phyloP scores from a whole-genome alignment of 2,329 filamentous ascomycete genomes.

The Paramyrothecium roridum region DNA sequence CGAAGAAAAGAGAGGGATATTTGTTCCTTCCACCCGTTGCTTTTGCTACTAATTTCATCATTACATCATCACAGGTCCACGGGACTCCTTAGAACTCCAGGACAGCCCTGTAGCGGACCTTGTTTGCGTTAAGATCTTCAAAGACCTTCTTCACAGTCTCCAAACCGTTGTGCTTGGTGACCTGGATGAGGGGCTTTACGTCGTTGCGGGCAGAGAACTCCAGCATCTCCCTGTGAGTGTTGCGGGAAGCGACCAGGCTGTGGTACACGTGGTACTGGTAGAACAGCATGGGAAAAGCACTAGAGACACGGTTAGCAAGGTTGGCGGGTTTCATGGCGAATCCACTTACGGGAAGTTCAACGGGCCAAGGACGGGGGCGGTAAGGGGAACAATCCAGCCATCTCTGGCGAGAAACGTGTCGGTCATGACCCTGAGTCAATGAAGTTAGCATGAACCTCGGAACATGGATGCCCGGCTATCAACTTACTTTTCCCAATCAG shows the following conservation, averaged over 20 bases:
- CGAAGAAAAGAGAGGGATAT: no score
- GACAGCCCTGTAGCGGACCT: not conserved
- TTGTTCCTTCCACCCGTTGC: no score
- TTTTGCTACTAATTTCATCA: no score
- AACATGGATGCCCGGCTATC: not conserved
- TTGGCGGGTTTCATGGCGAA: not conserved
- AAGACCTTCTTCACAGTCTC: not conserved
- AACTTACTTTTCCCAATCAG: conserved; percentile 3
- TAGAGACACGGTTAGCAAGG: not conserved
- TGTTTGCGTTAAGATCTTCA: not conserved
- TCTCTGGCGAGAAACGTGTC: not conserved
- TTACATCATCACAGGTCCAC: no score
- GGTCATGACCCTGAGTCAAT: not conserved
- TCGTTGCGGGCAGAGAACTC: conserved; percentile 2
- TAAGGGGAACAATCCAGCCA: not conserved
- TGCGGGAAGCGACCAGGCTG: conserved; percentile 1
- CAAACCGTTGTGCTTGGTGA: not conserved
- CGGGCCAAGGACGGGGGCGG: not conserved
- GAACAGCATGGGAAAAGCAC: not conserved
- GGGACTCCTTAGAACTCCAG: not conserved
- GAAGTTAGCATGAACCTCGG: not conserved
- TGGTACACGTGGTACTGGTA: not conserved
- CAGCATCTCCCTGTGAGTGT: conserved; percentile 2
- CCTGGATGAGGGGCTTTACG: conserved; percentile 3
- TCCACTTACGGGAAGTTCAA: not conserved